Conservation (phyloP, 2,329 filamentous ascomycete genomes). For the Fusarium napiforme region DNA sequence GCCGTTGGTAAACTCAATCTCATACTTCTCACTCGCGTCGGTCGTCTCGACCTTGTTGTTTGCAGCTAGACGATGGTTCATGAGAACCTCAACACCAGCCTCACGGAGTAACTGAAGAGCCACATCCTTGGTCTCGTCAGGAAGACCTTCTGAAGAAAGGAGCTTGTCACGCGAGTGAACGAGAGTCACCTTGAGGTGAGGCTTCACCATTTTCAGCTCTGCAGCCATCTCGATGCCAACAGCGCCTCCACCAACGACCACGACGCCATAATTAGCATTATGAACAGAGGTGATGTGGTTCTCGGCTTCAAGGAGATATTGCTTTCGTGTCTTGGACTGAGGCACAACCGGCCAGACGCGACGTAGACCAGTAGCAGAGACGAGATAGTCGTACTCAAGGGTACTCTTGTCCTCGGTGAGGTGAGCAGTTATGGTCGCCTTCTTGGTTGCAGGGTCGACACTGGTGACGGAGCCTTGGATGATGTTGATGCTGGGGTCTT, state of each 20-base stretch:
- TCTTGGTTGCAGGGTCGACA: conserved; percentile 66
- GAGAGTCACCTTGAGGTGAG: conserved; percentile 74
- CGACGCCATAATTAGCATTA: conserved; percentile 66
- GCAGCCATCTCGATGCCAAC: conserved; percentile 86
- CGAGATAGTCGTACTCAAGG: conserved; percentile 77
- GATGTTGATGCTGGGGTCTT: conserved; percentile 69
- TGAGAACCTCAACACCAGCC: conserved; percentile 71
- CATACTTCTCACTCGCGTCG: conserved; percentile 55
- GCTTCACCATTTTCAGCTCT: conserved; percentile 76
- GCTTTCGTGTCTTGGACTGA: conserved; percentile 68
- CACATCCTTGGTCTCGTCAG: conserved; percentile 74
- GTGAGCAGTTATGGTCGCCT: conserved; percentile 64
- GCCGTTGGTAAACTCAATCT: conserved; percentile 70
- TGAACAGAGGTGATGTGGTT: conserved; percentile 67
- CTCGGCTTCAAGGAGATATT: conserved; percentile 71
- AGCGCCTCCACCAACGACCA: conserved; percentile 80
- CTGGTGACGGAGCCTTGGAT: conserved; percentile 72
- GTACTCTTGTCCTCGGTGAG: conserved; percentile 56
- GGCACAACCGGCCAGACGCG: conserved; percentile 79
- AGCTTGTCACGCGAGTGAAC: conserved; percentile 78
- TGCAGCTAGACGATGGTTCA: conserved; percentile 67
- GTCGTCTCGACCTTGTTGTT: conserved; percentile 58
- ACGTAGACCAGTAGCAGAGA: conserved; percentile 76
- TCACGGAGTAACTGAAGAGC: conserved; percentile 69
- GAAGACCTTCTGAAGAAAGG: conserved; percentile 78